Evolutionary conservation across 306 rosid genomes (phyloP), one percentile per base, ranked within the genome.

Genomic region (Cicer bijugum): DNA sequence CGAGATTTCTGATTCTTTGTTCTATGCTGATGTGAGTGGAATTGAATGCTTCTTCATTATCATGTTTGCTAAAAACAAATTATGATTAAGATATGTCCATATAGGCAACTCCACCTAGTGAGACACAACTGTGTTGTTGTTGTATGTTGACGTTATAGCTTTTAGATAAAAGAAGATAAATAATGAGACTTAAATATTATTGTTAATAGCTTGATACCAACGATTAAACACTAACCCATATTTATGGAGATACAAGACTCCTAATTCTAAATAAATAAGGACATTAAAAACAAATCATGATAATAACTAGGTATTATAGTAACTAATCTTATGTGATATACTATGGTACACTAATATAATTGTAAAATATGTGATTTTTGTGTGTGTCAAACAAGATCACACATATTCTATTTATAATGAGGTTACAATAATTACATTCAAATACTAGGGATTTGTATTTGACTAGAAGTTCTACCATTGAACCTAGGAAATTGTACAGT

Each of bases 1-100:
- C 10, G 96, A 88, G 84, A 70, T 85, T 78, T 46, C 96, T 4
- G 95, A 87, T 81, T 87, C 99, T 42, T 78, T 90, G 81, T 94
- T 81, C 79, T 86, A 87, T 86, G 91, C 92, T 76, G 99, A 94
- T 87, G 99, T 94, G 78, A 84, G 99, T 88, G 75, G 53, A 70
- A 51, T 16, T 42, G 46, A 11, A 65, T 85, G 40, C 68, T 50
- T 76, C 51, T 20, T 37, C 15, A 28, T 70, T 11, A 46, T 62
- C 23, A 42, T 42, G 52, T 67, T 67, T 67, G 50, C 60, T 39
- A 43, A 44, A 20, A 37, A 8, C 56, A 42, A 38, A 56, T 43
- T 70, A 55, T 70, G 76, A 28, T 61, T 44, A 35, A 37, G 43
- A 63, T 40, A 50, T 61, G 9, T 59, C 16, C 66, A 12, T 59